A percentile compares a stretch with the other conserved stretches of the same genome.
Evolutionary conservation across 1,284 basidiomycete genomes (phyloP).

Genomic region (Somion occarium): DNA sequence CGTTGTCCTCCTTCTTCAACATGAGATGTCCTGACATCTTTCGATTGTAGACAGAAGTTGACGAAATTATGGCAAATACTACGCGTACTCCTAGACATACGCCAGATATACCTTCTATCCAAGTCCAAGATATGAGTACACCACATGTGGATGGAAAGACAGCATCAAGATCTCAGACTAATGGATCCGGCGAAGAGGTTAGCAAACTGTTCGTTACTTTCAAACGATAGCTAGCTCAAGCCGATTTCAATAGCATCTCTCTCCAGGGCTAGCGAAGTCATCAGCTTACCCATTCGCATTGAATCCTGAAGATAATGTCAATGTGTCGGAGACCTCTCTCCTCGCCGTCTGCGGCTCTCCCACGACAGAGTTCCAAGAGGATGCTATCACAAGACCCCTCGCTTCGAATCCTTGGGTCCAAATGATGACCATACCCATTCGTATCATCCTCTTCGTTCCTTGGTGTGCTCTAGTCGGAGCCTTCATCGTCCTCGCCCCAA

Average conservation of each 20-base stretch:
- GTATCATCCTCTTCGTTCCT: not conserved
- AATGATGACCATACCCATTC: not conserved
- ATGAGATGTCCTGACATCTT: too few species aligned
- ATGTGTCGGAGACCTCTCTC: not conserved
- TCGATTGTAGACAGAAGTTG: not conserved
- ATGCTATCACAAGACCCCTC: not conserved
- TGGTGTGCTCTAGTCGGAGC: constrained; percentile 6
- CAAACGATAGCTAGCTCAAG: too few species aligned
- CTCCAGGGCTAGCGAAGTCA: too few species aligned
- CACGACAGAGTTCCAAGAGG: not conserved
- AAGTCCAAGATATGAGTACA: not conserved
- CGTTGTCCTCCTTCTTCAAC: too few species aligned
- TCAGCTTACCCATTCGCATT: not conserved
- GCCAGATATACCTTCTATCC: not conserved
- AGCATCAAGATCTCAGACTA: too few species aligned
- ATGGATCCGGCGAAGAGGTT: too few species aligned
- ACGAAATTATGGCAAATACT: not conserved
- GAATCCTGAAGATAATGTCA: not conserved
- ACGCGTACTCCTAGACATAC: not conserved
- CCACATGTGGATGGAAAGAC: too few species aligned
- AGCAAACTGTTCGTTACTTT: too few species aligned
- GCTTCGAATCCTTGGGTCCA: not conserved
- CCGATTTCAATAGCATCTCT: too few species aligned
- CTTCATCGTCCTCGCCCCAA: not conserved
- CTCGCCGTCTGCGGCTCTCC: constrained; percentile 4